These are phyloP conservation scores for Datisca glomerata DNA, from an alignment of 306 rosid genomes.

Conservation along the genomic window DNA sequence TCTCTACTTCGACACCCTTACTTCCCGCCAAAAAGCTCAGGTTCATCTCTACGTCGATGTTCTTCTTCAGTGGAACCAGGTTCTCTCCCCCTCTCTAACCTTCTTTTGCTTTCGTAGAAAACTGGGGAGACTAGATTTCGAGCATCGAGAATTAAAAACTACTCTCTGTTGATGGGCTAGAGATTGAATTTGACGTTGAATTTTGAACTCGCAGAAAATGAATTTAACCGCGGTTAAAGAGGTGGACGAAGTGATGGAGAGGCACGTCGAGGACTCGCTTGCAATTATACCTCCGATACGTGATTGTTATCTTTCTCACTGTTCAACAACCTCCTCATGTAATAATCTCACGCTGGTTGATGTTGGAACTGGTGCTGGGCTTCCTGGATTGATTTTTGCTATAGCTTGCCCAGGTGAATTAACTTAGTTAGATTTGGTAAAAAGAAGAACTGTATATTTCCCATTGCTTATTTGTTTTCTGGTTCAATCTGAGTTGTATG, in stretches of 20 bases:
- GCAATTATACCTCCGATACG: conserved; percentile 56
- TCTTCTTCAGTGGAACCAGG: conserved; percentile 96
- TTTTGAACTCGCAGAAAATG: conserved; percentile 42
- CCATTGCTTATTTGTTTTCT: too few species aligned
- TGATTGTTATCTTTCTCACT: conserved; percentile 27
- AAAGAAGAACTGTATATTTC: too few species aligned
- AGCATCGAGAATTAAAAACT: too few species aligned
- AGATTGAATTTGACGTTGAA: not conserved
- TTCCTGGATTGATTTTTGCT: conserved; percentile 80
- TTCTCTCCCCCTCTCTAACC: not conserved
- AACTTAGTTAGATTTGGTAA: not conserved
- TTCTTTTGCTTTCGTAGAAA: conserved; percentile 10
- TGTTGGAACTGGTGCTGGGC: conserved; percentile 90
- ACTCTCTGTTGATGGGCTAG: too few species aligned
- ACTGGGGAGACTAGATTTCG: too few species aligned
- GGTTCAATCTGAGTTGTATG: too few species aligned
- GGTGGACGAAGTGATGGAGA: conserved; percentile 61
- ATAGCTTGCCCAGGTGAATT: conserved; percentile 77
- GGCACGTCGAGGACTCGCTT: conserved; percentile 88
- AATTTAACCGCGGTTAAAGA: conserved; percentile 75
- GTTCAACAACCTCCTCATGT: conserved; percentile 13
- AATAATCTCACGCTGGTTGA: conserved; percentile 45
- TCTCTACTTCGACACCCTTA: conserved; percentile 36
- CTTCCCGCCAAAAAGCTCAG: conserved; percentile 55
- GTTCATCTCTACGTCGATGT: conserved; percentile 57